Evolutionary conservation across 2,329 filamentous ascomycete genomes (phyloP).

Genomic region (Beauveria sp.): DNA sequence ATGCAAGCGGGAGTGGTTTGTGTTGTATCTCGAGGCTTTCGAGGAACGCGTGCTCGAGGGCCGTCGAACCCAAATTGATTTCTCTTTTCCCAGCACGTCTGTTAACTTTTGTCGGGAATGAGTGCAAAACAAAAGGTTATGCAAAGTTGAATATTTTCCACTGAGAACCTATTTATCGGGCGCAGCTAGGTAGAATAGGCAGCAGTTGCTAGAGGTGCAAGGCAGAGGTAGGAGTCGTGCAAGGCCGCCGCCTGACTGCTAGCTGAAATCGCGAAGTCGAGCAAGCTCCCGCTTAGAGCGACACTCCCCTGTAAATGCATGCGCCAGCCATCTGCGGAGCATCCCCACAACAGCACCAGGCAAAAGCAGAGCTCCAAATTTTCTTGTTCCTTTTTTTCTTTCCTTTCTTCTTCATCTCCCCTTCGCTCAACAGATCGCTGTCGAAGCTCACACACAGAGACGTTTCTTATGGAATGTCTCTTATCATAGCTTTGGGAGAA

Average conservation of each 20-base stretch:
- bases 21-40: not conserved
- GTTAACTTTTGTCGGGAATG: not conserved
- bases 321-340: constrained; percentile 12
- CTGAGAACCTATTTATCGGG: not conserved
- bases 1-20: not conserved
- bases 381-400: constrained; percentile 12
- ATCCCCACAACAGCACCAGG: not conserved
- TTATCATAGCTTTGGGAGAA: constrained; percentile 88
- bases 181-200: not conserved
- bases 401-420: constrained; percentile 46
- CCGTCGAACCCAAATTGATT: not conserved
- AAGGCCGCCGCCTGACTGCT: constrained; percentile 15
- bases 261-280: constrained; percentile 1
- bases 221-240: constrained; percentile 3
- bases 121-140: not conserved
- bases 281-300: constrained; percentile 12
- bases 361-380: constrained; percentile 11
- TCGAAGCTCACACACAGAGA: constrained; percentile 96
- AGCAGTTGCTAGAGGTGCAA: not conserved
- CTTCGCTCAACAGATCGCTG: constrained; percentile 99
- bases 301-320: constrained; percentile 15
- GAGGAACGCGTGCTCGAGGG: constrained; percentile 5
- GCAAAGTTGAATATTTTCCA: not conserved
- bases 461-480: constrained; percentile 13
- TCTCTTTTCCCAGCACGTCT: not conserved